Base-by-base conservation (phyloP, 192 early-diverging fungal genomes). In the Dimargaris verticillata region DNA sequence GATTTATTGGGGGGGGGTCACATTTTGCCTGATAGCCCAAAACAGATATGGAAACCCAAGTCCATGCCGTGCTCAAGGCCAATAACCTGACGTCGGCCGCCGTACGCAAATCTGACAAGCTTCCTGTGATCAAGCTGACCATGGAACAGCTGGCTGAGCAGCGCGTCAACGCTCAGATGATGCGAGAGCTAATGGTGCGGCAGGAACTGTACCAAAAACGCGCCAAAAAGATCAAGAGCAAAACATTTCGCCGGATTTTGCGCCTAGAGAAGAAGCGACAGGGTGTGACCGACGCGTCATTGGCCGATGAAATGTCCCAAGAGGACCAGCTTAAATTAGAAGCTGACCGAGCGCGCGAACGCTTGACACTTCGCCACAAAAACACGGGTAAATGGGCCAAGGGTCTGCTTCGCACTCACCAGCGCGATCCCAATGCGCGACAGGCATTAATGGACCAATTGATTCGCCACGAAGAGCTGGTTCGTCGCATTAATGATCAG, bases 381-480 rank as follows among this genome's bases (percentile, higher is more conserved):
- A 92, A 90, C 66, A 93, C 84, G 0, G 85, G 92, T 62, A 94
- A 97, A 70, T 99, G 96, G 96, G 92, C 94, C 25, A 89, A 87
- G 63, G 78, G 85, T 29, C 80, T 89, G 75, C 67, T 90, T 38
- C 71, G 75, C 58, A 70, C 81, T 38, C 81, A 81, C 46, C 67
- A 66, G 44, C 64, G 73, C 62, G 75, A 82, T 62, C 74, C 75
- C 22, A 78, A 71, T 47, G 78, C 85, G 5, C 89, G 87, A 24
- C 74, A 88, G 68, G 91, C 88, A 2, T 66, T 93, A 42, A 79
- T 83, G 42, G 91, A 96, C 26, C 92, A 96, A 70, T 70, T 97
- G 25, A 72, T 80, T 42, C 70, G 83, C 58, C 82, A 84, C 61
- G 89, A 94, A 18, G 70, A 80, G 44, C 75, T 98, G 10, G 79